Evolutionary conservation across 352 stramenopile genomes (phyloP).

Genomic region (Thraustotheca clavata): DNA sequence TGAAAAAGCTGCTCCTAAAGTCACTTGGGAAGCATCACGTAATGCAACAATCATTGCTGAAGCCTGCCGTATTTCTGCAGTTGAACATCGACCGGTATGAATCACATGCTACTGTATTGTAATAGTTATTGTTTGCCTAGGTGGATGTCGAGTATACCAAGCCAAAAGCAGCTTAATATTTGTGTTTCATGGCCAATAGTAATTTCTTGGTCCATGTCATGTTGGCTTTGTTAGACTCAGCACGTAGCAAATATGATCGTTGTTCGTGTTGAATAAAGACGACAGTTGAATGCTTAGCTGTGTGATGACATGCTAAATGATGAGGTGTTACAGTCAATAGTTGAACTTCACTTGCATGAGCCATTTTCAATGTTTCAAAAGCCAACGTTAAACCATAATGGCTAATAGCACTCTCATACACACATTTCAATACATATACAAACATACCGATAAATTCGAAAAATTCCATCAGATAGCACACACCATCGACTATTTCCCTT

Average conservation of each 20-base stretch:
- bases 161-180: background rate
- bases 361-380: constrained; percentile 44
- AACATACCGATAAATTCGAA: constrained; percentile 44
- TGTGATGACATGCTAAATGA: constrained; percentile 34
- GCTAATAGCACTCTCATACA: background rate
- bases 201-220: constrained; percentile 61
- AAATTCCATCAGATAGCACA: constrained; percentile 45
- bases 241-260: constrained; percentile 20
- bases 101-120: background rate
- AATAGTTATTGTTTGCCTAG: background rate
- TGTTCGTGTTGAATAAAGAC: constrained; percentile 56
- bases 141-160: background rate
- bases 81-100: constrained; percentile 34
- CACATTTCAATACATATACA: background rate
- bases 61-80: constrained; percentile 50
- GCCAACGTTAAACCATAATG: constrained; percentile 61
- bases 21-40: constrained; percentile 64
- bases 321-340: constrained; percentile 20
- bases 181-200: constrained; percentile 32
- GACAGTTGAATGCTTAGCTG: constrained; percentile 21
- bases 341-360: constrained; percentile 26
- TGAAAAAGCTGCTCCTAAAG: constrained; percentile 29
- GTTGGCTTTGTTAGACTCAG: constrained; percentile 24
- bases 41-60: constrained; percentile 74
- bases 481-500: constrained; percentile 62